Evolutionary conservation across 257 asterid species (phyloP).

Genomic region (Solanum bulbocastanum): DNA sequence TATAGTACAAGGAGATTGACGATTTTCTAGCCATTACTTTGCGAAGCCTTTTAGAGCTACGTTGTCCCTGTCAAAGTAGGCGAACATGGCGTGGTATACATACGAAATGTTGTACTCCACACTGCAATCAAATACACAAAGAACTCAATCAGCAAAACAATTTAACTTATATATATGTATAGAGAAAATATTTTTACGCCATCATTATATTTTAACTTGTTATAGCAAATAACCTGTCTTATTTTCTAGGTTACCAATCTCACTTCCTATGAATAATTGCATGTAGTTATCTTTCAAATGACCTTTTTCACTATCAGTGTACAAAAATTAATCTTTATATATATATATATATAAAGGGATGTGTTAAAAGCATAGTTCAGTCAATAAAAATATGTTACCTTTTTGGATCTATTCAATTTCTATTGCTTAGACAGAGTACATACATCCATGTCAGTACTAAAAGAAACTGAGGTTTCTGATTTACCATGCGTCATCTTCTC

Average conservation of each 20-base stretch:
- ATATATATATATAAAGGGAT: neutral
- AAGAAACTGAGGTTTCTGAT: neutral
- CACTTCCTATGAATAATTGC: neutral
- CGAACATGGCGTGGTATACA: constrained; percentile 63
- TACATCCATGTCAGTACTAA: neutral
- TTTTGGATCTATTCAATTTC: neutral
- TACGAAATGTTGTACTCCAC: constrained; percentile 78
- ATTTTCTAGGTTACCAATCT: neutral
- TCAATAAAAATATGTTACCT: no score
- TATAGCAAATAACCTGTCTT: no score
- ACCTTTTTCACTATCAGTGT: neutral
- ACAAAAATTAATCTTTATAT: neutral
- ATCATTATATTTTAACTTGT: neutral
- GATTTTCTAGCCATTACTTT: constrained; percentile 32
- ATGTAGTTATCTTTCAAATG: neutral
- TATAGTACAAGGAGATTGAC: neutral
- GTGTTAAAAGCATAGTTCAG: no score
- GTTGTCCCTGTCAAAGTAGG: constrained; percentile 81
- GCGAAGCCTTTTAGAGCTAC: constrained; percentile 84
- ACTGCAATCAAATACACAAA: constrained; percentile 28
- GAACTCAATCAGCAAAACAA: neutral
- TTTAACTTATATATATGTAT: neutral
- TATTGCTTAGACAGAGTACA: neutral
- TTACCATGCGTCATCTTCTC: neutral
- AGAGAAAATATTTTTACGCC: neutral